A percentile compares a stretch with the other conserved stretches of the same genome.
Conservation (phyloP, 441 rosid genomes). For the Metrosideros polymorpha region DNA sequence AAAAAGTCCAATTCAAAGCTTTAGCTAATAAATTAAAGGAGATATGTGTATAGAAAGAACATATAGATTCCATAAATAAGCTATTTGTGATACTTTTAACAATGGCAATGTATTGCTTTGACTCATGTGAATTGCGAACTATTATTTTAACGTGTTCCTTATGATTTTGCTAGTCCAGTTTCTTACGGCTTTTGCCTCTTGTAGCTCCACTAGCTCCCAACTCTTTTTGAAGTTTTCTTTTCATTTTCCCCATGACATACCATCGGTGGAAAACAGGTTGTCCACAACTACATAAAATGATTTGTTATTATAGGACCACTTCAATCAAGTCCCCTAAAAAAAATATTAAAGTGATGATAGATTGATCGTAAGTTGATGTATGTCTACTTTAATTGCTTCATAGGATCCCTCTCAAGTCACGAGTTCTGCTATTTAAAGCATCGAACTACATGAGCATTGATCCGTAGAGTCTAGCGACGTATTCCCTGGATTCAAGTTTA, state of each 20-base stretch:
- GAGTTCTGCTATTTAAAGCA: neutral
- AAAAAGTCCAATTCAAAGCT: neutral
- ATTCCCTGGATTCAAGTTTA: neutral
- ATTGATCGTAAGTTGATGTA: neutral
- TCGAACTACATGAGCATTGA: neutral
- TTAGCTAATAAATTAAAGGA: neutral
- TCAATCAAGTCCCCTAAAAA: neutral
- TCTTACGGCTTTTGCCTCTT: neutral
- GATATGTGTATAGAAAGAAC: neutral
- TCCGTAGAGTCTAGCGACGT: neutral
- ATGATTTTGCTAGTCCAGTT: neutral
- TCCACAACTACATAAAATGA: neutral
- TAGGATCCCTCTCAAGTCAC: neutral
- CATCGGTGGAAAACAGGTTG: neutral
- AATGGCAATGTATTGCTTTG: neutral
- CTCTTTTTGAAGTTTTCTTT: neutral
- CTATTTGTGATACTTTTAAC: neutral
- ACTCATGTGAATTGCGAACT: neutral
- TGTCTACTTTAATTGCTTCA: neutral
- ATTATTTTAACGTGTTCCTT: neutral
- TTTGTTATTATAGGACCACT: neutral
- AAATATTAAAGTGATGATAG: neutral
- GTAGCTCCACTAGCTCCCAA: neutral
- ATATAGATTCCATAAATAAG: neutral
- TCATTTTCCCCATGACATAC: neutral